These are phyloP conservation scores for Cutaneotrichosporon dermatis DNA, from an alignment of 1,284 basidiomycete species.

Conservation along the genomic window DNA sequence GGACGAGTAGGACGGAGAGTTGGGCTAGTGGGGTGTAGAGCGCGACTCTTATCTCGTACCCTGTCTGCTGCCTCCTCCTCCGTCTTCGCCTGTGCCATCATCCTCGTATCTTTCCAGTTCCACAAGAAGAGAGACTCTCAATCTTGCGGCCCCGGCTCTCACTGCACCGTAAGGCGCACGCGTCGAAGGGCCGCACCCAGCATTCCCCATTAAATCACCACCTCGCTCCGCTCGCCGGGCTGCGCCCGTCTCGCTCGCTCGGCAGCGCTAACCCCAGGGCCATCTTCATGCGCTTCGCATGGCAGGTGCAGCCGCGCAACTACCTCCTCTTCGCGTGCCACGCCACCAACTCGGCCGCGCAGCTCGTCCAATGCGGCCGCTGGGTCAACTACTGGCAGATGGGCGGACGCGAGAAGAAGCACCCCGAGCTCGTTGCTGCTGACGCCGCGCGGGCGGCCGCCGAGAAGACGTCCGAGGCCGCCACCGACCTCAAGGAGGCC, in stretches of 20 bases:
- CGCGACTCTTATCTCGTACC: too few species aligned
- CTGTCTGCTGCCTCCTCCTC: too few species aligned
- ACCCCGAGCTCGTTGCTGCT: slow-evolving; percentile 25
- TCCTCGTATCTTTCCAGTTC: too few species aligned
- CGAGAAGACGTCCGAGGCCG: slow-evolving; percentile 6
- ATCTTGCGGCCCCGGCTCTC: too few species aligned
- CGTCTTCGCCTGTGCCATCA: too few species aligned
- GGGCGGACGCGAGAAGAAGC: slow-evolving; percentile 45
- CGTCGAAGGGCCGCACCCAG: too few species aligned
- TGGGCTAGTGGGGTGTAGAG: too few species aligned
- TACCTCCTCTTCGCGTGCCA: slow-evolving; percentile 92
- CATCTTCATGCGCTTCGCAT: slow-evolving; percentile 95
- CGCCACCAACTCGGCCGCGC: slow-evolving; percentile 80
- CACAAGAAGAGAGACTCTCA: too few species aligned
- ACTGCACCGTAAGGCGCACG: too few species aligned
- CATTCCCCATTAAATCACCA: too few species aligned
- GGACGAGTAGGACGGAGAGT: too few species aligned
- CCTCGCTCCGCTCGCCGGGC: too few species aligned
- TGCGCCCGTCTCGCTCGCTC: neutral
- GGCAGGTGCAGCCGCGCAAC: slow-evolving; percentile 93
- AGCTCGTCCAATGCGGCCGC: slow-evolving; percentile 72
- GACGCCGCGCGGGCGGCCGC: slow-evolving; percentile 11
- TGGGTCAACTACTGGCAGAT: slow-evolving; percentile 79
- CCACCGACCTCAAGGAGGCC: slow-evolving; percentile 4
- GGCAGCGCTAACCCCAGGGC: slow-evolving; percentile 53